Percentiles rank a stretch among this genome's conserved stretches.
Evolutionary conservation across 768 basidiomycete species (phyloP).

Genomic region (Neoboletus brunneissimus): DNA sequence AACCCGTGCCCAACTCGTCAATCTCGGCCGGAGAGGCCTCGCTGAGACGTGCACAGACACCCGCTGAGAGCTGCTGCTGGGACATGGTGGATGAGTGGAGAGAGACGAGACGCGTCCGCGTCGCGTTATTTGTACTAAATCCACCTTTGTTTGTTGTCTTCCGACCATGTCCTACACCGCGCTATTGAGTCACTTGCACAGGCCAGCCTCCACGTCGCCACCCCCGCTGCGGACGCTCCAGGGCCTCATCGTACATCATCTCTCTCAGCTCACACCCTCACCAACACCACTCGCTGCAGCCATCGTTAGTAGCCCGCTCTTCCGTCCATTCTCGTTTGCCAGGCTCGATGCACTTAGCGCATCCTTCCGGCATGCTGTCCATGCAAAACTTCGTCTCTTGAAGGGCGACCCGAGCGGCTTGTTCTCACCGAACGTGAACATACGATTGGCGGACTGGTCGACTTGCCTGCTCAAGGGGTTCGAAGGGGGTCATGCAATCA

Average conservation of each 20-base stretch:
- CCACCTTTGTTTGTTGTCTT: slow-evolving; percentile 8
- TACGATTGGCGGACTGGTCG: slow-evolving; percentile 50
- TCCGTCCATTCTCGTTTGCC: slow-evolving; percentile 29
- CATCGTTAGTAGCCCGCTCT: slow-evolving; percentile 31
- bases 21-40: slow-evolving; percentile 34
- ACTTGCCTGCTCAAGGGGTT: slow-evolving; percentile 52
- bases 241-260: slow-evolving; percentile 28
- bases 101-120: slow-evolving; percentile 4
- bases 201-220: slow-evolving; percentile 15
- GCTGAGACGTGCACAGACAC: slow-evolving; percentile 52
- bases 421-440: slow-evolving; percentile 35
- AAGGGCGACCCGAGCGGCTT: slow-evolving; percentile 30
- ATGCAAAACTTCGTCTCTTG: slow-evolving; percentile 25
- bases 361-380: slow-evolving; percentile 33
- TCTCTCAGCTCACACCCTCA: slow-evolving; percentile 24
- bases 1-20: slow-evolving; percentile 31
- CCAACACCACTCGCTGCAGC: slow-evolving; percentile 35
- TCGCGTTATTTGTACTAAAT: slow-evolving; percentile 15
- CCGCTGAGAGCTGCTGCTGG: slow-evolving; percentile 50
- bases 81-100: slow-evolving; percentile 32
- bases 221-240: slow-evolving; percentile 24
- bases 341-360: slow-evolving; percentile 28
- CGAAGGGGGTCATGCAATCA: slow-evolving; percentile 62
- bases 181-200: slow-evolving; percentile 27
- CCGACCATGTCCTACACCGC: slow-evolving; percentile 21